These are phyloP conservation scores for Elaeis guineensis DNA, from an alignment of 176 grass and related monocot genomes.

Conservation along the genomic window DNA sequence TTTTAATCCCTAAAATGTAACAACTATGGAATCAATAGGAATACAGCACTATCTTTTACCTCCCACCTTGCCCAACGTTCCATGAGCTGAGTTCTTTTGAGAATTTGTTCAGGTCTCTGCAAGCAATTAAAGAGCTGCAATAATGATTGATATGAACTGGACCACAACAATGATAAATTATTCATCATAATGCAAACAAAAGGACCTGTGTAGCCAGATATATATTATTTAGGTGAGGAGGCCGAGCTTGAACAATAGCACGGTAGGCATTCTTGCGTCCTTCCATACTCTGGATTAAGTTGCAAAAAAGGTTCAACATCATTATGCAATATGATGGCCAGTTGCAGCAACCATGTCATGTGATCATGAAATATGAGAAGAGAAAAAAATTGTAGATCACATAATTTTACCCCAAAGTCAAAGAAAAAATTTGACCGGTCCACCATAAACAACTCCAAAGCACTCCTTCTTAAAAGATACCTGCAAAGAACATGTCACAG, in stretches of 20 bases:
- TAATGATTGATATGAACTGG: no score
- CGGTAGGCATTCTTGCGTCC: constrained; percentile 89
- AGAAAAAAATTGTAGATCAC: constrained; percentile 4
- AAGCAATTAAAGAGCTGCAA: no score
- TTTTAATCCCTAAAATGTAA: constrained; percentile 1
- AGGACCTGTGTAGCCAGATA: constrained; percentile 95
- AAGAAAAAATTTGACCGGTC: constrained; percentile 98
- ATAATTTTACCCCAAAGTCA: constrained; percentile 73
- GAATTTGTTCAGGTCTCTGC: constrained; percentile 95
- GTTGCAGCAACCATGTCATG: no score
- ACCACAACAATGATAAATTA: no score
- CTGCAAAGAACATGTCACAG: constrained; percentile 31
- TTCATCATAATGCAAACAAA: background rate
- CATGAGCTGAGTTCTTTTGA: constrained; percentile 97
- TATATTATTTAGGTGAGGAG: constrained; percentile 86
- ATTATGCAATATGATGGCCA: no score
- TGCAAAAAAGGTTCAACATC: no score
- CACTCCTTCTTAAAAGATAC: constrained; percentile 90
- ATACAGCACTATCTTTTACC: constrained; percentile 29
- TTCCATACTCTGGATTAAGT: constrained; percentile 57
- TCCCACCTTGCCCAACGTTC: constrained; percentile 96
- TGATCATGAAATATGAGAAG: background rate
- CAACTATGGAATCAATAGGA: background rate
- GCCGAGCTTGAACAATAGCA: constrained; percentile 82
- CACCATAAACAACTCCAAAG: constrained; percentile 98